Evolutionary conservation across 805 yeast genomes (phyloP).

Genomic region (Sugiyamaella smithiae): DNA sequence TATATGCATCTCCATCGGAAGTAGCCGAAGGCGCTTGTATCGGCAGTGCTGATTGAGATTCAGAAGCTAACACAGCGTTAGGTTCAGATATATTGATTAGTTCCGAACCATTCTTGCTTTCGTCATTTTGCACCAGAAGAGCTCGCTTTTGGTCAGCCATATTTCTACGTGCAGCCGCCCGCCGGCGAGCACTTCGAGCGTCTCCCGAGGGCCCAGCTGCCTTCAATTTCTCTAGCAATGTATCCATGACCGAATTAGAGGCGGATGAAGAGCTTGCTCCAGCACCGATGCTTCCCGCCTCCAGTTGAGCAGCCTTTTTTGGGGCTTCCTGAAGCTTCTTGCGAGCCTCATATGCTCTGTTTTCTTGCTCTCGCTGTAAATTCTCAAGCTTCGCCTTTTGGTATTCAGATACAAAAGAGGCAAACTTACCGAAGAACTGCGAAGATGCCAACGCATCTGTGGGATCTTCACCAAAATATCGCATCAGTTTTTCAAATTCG

Average conservation of each 20-base stretch:
- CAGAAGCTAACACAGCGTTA: background rate
- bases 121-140: slow-evolving; percentile 23
- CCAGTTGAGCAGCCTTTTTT: slow-evolving; percentile 30
- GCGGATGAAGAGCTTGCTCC: slow-evolving; percentile 14
- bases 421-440: slow-evolving; percentile 73
- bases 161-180: slow-evolving; percentile 72
- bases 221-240: slow-evolving; percentile 77
- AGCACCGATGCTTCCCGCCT: slow-evolving; percentile 21
- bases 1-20: slow-evolving; percentile 2
- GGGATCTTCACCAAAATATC: slow-evolving; percentile 86
- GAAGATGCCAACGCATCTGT: slow-evolving; percentile 62
- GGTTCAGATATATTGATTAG: slow-evolving; percentile 10
- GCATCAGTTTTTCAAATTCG: slow-evolving; percentile 71
- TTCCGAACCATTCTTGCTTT: too few species aligned
- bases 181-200: slow-evolving; percentile 75
- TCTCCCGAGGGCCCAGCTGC: slow-evolving; percentile 79
- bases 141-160: slow-evolving; percentile 41
- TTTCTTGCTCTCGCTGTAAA: slow-evolving; percentile 76
- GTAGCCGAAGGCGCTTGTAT: background rate
- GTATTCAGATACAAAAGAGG: slow-evolving; percentile 75
- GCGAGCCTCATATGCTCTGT: slow-evolving; percentile 69
- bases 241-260: slow-evolving; percentile 69
- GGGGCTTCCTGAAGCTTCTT: slow-evolving; percentile 58
- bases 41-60: background rate
- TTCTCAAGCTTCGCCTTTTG: slow-evolving; percentile 79